Evolutionary conservation across 352 stramenopile species (phyloP).

Genomic region (Phytophthora kernoviae): DNA sequence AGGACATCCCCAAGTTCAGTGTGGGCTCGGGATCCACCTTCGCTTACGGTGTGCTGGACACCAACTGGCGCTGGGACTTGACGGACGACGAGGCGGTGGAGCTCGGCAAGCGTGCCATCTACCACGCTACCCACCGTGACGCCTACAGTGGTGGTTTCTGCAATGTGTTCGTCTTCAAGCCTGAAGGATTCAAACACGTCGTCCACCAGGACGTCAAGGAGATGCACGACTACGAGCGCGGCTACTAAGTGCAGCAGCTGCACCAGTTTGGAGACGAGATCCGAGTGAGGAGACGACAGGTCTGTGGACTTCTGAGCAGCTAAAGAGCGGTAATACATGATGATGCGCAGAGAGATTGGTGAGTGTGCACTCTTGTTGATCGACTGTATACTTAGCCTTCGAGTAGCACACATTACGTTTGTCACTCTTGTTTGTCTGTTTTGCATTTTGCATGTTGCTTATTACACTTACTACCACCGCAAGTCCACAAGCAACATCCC

Average conservation of each 20-base stretch:
- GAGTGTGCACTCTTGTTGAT: no score
- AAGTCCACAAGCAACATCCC: constrained; percentile 88
- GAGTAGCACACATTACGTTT: constrained; percentile 22
- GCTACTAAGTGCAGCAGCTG: constrained; percentile 46
- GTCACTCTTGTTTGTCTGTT: constrained; percentile 25
- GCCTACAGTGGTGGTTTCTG: constrained; percentile 97
- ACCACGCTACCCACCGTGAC: constrained; percentile 99
- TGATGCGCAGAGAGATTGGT: constrained; percentile 5
- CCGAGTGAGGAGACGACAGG: not conserved
- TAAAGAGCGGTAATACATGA: constrained; percentile 17
- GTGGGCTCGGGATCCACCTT: constrained; percentile 99
- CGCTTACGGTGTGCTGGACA: constrained; percentile 99
- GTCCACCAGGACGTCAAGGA: constrained; percentile 98
- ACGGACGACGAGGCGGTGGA: constrained; percentile 99
- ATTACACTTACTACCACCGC: constrained; percentile 58
- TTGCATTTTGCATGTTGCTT: constrained; percentile 12
- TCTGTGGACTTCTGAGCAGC: not conserved
- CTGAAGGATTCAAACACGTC: constrained; percentile 97
- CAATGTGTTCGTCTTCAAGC: constrained; percentile 98
- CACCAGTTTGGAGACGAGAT: not conserved
- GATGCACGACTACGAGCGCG: constrained; percentile 93
- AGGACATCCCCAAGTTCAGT: constrained; percentile 96
- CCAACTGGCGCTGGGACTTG: constrained; percentile 95
- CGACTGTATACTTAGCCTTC: not conserved
- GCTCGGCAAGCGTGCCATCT: constrained; percentile 98